Conservation (phyloP, 768 basidiomycete species). For the Rhizopogon sp. region DNA sequence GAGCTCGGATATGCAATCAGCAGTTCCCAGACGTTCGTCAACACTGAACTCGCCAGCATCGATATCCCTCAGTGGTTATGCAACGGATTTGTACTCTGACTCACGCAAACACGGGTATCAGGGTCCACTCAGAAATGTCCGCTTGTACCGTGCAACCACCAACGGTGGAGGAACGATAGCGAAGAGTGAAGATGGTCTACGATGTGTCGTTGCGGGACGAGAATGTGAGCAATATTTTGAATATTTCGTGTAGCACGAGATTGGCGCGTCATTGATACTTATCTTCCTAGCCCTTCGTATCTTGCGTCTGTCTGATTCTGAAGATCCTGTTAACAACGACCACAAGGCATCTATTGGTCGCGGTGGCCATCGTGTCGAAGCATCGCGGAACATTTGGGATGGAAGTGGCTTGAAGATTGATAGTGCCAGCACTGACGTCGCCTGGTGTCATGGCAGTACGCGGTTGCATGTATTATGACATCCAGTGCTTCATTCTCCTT, state of each 20-base stretch:
- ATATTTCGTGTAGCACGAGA: constrained; percentile 7
- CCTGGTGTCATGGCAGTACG: constrained; percentile 71
- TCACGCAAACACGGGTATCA: constrained; percentile 39
- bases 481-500: constrained; percentile 3
- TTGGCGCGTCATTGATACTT: background rate
- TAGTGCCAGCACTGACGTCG: constrained; percentile 72
- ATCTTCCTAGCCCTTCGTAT: constrained; percentile 51
- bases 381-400: constrained; percentile 74
- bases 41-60: constrained; percentile 12
- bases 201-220: constrained; percentile 74
- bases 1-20: constrained; percentile 17
- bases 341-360: constrained; percentile 49
- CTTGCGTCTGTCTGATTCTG: constrained; percentile 49
- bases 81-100: constrained; percentile 34
- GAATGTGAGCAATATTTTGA: constrained; percentile 48
- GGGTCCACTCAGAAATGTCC: constrained; percentile 48
- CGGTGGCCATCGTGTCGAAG: constrained; percentile 66
- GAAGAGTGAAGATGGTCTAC: constrained; percentile 57
- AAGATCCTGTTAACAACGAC: constrained; percentile 34
- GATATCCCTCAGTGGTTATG: constrained; percentile 2
- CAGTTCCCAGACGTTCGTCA: constrained; percentile 21
- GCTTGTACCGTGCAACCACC: constrained; percentile 53
- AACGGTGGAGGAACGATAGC: constrained; percentile 65
- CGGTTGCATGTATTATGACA: background rate
- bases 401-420: constrained; percentile 75